Evolutionary conservation across 2,329 filamentous ascomycete genomes (phyloP), one percentile per base, ranked within the genome.

Genomic region (Annulohypoxylon truncatum): DNA sequence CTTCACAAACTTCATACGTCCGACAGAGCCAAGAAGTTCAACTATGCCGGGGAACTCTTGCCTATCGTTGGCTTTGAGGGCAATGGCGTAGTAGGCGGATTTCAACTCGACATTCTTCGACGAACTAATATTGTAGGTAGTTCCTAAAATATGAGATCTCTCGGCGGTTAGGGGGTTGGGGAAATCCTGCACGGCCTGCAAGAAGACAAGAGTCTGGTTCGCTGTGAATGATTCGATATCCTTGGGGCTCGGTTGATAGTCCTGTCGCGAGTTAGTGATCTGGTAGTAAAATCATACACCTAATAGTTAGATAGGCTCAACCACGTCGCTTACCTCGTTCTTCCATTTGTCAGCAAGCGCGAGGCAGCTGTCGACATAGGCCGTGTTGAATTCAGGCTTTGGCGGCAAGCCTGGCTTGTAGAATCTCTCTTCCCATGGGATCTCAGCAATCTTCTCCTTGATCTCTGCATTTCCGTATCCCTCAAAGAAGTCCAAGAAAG

Each of bases 1-100:
- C 50, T 95, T 85, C 64, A 98, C 95, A 79, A 95, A 98, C 86
- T 98, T 98, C 96, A 99, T 98, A 61, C 96, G 85, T 10, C 96
- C 96, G 22, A 97, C 94, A 55, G 85, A 85, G 29, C 92, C 92
- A 38, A 98, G 83, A 59, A 97, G 82, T 63, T 92, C 87, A 1
- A 91, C 89, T 0, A 93, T 88, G 1, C 90, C 90, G 64, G 87
- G 77, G 74, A 95, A 93, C 35, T 91, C 87, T 61, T 84, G 86
- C 54, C 85, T 79, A 73, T 94, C 92, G 61, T 89, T 87, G 10
- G 92, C 91, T 73, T 87, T 87, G 75, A 99, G 85, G 1, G 92
- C 92, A 31, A 97, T 87, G 57, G 89, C 87, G 74, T 93, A 91
- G 80, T 93, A 98, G 0, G 94, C 87, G 13, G 89, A 87, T 72